phyloP scores from a whole-genome alignment of 192 early-diverging fungal genomes.

The Podila epicladia region DNA sequence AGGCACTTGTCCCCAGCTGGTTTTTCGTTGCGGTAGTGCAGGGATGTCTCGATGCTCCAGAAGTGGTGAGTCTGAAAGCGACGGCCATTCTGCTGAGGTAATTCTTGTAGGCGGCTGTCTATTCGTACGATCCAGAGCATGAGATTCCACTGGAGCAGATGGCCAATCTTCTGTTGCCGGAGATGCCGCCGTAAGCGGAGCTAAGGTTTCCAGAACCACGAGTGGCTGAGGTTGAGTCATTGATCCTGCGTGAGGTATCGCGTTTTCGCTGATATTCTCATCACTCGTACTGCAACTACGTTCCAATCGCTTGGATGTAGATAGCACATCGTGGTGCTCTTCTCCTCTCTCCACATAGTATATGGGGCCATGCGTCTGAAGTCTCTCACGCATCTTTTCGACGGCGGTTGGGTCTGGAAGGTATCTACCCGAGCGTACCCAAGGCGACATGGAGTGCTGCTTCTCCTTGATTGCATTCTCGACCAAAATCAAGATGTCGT shows the following conservation, averaged over 20 bases:
- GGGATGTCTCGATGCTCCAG: constrained; percentile 18
- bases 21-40: constrained; percentile 10
- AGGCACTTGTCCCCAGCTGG: constrained; percentile 18
- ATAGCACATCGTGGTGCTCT: background rate
- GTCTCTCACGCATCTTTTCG: background rate
- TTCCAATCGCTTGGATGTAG: too few species aligned
- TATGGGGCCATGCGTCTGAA: constrained; percentile 5
- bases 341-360: constrained; percentile 1
- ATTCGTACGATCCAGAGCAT: too few species aligned
- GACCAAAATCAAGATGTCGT: constrained; percentile 15
- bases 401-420: constrained; percentile 20
- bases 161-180: too few species aligned
- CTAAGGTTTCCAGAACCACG: too few species aligned
- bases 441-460: constrained; percentile 26
- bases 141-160: too few species aligned
- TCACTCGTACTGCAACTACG: too few species aligned
- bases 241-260: too few species aligned
- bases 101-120: background rate
- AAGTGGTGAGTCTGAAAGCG: constrained; percentile 1
- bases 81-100: constrained; percentile 7
- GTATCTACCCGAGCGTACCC: constrained; percentile 23
- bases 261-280: too few species aligned
- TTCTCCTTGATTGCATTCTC: constrained; percentile 25
- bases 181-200: too few species aligned
- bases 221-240: too few species aligned